phyloP scores from a whole-genome alignment of 208 protist genomes.

The Paratrypanosoma confusum region DNA sequence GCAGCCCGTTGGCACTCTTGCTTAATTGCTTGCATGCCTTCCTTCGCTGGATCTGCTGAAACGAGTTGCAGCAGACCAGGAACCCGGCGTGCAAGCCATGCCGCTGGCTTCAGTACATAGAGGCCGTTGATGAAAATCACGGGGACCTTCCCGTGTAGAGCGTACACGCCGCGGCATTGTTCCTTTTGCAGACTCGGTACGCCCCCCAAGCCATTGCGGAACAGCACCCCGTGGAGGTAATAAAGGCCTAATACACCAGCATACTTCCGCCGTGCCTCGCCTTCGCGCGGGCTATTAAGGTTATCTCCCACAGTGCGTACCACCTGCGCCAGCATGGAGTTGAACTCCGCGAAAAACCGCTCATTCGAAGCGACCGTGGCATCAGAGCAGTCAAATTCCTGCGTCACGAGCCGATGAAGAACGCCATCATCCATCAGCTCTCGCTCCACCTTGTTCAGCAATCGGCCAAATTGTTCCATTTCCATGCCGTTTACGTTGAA shows the following conservation, averaged over 20 bases:
- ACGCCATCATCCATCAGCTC: conserved; percentile 66
- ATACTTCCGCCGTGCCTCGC: conserved; percentile 24
- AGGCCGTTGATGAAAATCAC: conserved; percentile 25
- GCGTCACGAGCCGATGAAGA: conserved; percentile 38
- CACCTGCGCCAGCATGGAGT: conserved; percentile 17
- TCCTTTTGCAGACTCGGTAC: conserved; percentile 14
- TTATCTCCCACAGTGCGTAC: conserved; percentile 10
- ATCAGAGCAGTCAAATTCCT: conserved; percentile 41
- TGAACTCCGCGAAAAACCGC: conserved; percentile 51
- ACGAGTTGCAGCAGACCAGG: conserved; percentile 8
- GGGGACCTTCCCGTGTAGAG: conserved; percentile 25
- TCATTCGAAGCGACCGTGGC: conserved; percentile 32
- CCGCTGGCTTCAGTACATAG: conserved; percentile 7
- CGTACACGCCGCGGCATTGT: conserved; percentile 27
- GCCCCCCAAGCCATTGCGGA: conserved; percentile 27
- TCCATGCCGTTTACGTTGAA: conserved; percentile 33
- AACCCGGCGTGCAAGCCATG: conserved; percentile 20
- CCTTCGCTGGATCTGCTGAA: conserved; percentile 18
- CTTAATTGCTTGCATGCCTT: conserved; percentile 9
- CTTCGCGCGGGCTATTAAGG: conserved; percentile 22
- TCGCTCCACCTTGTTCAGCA: conserved; percentile 44
- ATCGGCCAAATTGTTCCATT: conserved; percentile 34
- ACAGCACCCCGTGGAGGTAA: conserved; percentile 46
- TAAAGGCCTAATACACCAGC: conserved; percentile 58
- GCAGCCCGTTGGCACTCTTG: conserved; percentile 8